Evolutionary conservation across 352 stramenopile genomes (phyloP), one percentile per base, ranked within the genome.

Genomic region (Thraustochytrium striatum): DNA sequence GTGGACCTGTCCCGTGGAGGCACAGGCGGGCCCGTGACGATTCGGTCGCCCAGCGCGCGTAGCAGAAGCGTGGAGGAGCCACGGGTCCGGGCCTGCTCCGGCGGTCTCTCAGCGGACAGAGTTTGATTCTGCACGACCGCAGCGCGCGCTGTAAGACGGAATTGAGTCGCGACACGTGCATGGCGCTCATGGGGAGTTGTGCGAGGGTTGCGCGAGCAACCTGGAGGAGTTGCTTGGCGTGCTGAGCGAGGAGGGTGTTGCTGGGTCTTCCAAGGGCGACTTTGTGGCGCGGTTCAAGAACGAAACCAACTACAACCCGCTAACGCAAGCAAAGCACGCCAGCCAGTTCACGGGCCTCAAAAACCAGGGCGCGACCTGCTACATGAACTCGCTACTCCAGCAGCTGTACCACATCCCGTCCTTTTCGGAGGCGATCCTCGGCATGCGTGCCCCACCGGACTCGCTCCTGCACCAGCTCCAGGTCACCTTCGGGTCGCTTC

Each of bases 341-440:
- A 65, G 50, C 19, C 57, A 68, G 28, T 89, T 86, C 57, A 89
- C 89, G 52, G 96, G 95, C 7, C 85, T 99, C 0, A 90, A 95
- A 52, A 99, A 99, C 81, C 94, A 97, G 57, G 96, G 96, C 7
- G 98, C 94, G 78, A 98, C 97, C 9, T 99, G 96, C 87, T 99
- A 99, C 88, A 98, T 99, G 94, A 99, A 99, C 85, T 95, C 93
- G 0, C 86, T 98, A 0, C 83, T 99, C 2, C 96, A 99, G 81
- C 94, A 98, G 78, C 86, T 99, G 47, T 99, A 92, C 59, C 89
- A 91, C 82, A 86, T 88, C 57, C 86, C 88, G 0, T 65, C 43
- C 0, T 94, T 96, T 70, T 85, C 86, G 1, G 86, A 92, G 83
- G 90, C 90, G 16, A 69, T 96, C 38, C 36, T 95, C 3, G 3